Evolutionary conservation across 768 basidiomycete species (phyloP).

Genomic region (Leucosporidium scottii): DNA sequence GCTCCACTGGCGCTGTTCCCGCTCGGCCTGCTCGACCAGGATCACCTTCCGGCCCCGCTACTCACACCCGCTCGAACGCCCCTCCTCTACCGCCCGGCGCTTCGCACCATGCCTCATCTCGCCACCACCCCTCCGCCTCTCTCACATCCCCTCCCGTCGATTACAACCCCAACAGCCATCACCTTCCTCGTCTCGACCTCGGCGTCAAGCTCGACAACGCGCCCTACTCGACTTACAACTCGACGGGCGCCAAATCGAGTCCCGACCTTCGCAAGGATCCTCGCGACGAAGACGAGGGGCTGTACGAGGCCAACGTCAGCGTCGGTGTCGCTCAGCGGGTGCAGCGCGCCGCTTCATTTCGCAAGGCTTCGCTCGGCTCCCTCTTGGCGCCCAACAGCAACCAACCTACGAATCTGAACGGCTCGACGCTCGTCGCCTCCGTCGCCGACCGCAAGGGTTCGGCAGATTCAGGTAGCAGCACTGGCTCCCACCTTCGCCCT

Average conservation of each 20-base stretch:
- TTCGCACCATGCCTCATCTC: neutral
- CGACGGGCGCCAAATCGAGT: constrained; percentile 1
- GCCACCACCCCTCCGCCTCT: neutral
- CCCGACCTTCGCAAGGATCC: neutral
- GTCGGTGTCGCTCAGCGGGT: constrained; percentile 12
- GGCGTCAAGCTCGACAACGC: constrained; percentile 18
- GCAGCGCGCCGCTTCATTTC: neutral
- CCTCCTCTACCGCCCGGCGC: constrained; percentile 1
- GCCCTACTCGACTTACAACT: constrained; percentile 14
- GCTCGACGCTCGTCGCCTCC: neutral
- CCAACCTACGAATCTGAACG: neutral
- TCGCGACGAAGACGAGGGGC: neutral
- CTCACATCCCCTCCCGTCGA: constrained; percentile 7
- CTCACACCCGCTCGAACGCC: neutral
- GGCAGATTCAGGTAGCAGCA: neutral
- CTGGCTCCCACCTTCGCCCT: constrained; percentile 9
- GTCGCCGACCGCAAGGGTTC: neutral
- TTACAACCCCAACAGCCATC: constrained; percentile 6
- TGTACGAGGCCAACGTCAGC: constrained; percentile 8
- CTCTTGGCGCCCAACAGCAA: neutral
- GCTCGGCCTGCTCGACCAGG: neutral
- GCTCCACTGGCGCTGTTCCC: neutral
- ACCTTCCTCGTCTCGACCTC: constrained; percentile 21
- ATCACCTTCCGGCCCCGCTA: neutral
- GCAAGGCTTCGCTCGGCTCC: constrained; percentile 1